A percentile compares a stretch with the other conserved stretches of the same genome.
These are phyloP conservation scores for Rickenella mellea DNA, from an alignment of 768 basidiomycete species.

Conservation along the genomic window DNA sequence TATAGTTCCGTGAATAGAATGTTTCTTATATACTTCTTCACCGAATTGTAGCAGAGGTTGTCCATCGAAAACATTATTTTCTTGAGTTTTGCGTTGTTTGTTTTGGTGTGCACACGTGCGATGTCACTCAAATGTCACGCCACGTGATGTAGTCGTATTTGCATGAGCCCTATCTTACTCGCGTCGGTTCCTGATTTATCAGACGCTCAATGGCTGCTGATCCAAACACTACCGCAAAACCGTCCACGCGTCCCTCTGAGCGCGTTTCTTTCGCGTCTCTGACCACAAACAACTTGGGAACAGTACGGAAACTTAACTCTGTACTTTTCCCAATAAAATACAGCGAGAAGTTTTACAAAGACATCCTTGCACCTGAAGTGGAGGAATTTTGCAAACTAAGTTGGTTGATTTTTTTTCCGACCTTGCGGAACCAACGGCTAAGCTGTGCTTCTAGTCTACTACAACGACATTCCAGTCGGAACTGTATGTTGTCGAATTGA, in stretches of 20 bases:
- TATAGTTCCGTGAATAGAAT: too few species aligned
- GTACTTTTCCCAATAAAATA: constrained; percentile 88
- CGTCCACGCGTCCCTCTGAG: constrained; percentile 16
- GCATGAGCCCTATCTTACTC: too few species aligned
- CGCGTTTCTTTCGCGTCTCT: constrained; percentile 66
- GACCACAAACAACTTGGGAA: constrained; percentile 75
- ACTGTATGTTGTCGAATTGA: constrained; percentile 83
- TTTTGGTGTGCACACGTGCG: too few species aligned
- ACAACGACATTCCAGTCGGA: constrained; percentile 87
- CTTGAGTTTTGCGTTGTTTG: too few species aligned
- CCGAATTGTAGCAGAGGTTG: too few species aligned
- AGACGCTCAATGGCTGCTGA: too few species aligned
- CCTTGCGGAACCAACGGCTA: background rate
- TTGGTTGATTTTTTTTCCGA: constrained; percentile 29
- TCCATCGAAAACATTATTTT: too few species aligned
- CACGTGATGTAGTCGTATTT: too few species aligned
- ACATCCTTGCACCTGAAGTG: constrained; percentile 64
- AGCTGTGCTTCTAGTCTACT: constrained; percentile 55
- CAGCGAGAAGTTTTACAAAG: constrained; percentile 79
- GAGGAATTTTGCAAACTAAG: constrained; percentile 86
- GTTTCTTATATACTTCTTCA: too few species aligned
- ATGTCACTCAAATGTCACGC: too few species aligned
- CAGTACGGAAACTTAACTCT: constrained; percentile 54
- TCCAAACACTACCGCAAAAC: constrained; percentile 18
- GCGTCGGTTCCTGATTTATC: too few species aligned